Base-by-base conservation (phyloP, 345 rosid genomes). In the Psidium guajava region DNA sequence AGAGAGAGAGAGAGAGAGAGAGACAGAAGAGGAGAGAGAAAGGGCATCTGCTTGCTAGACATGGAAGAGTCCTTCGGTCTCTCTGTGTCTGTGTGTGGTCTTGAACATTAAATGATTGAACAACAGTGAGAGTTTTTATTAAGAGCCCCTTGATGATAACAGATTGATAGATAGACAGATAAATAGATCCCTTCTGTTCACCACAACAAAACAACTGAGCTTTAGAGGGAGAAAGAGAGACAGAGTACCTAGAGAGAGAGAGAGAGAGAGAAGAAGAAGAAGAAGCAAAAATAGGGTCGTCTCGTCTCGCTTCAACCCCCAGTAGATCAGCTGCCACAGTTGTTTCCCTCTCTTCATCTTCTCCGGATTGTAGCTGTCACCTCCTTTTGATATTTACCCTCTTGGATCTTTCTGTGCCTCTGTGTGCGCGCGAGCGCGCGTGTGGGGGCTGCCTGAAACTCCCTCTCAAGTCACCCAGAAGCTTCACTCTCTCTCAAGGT, bases 281-380 rank as follows among this genome's bases (percentile, higher is more conserved):
- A 86, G 58, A 44, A 49, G 51, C 13, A 49, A 82, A 86, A 87
- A 83, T 51, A 27, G 58, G 54, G 42, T 82, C n/a, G 54, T 36
- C 57, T 40, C 25, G 24, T 82, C 83, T 52, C 83, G 54, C 32
- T 81, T 51, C 54, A 47, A 22, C n/a, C 54, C 54, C 83, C 54
- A 47, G 52, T 27, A 24, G 52, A 44, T 51, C 54, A 54, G 24
- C 83, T 49, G 42, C 54, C 32, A 81, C 20, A 81, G 32, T 44
- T 51, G 54, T 51, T 44, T 51, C 42, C 56, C 12, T 82, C 83
- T 82, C 57, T 82, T 54, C 57, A 82, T 52, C 83, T 51, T 27
- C 88, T 90, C 89, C 91, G 88, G 93, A 89, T 89, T 85, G 88
- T 91, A 88, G 94, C 95, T 90, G 89, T 91, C 92, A 69, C 85